Evolutionary conservation across 495 filamentous ascomycete genomes (phyloP).

Genomic region (Trichoderma asperelloides): DNA sequence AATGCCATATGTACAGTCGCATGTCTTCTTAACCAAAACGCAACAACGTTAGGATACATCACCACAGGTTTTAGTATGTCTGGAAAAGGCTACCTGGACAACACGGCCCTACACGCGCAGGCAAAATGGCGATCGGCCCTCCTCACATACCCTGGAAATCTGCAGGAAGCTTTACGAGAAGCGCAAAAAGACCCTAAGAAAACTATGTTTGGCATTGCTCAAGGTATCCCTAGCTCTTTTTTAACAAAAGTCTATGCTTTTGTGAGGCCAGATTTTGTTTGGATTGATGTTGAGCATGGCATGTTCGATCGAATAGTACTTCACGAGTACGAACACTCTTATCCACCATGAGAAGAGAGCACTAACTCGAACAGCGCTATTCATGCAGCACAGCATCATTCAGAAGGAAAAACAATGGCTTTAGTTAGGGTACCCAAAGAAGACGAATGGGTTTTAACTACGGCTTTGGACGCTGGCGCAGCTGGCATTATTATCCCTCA

Average conservation of each 20-base stretch:
- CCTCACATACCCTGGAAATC: constrained; percentile 14
- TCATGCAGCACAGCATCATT: constrained; percentile 14
- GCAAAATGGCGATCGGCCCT: constrained; percentile 13
- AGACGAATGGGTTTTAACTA: constrained; percentile 12
- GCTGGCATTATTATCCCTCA: constrained; percentile 15
- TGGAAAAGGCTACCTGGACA: neutral
- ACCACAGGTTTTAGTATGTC: neutral
- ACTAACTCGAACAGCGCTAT: neutral
- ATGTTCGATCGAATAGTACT: constrained; percentile 10
- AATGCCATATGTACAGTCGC: too few species aligned
- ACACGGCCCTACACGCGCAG: constrained; percentile 8
- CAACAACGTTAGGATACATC: neutral
- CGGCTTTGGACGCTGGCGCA: constrained; percentile 14
- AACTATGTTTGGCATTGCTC: constrained; percentile 9
- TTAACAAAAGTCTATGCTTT: constrained; percentile 9
- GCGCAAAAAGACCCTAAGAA: constrained; percentile 4
- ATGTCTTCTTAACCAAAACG: neutral
- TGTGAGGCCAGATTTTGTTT: constrained; percentile 8
- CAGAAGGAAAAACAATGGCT: constrained; percentile 15
- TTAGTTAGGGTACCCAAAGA: constrained; percentile 12
- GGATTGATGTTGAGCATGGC: constrained; percentile 11
- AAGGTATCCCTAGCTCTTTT: constrained; percentile 10
- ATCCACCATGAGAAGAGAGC: neutral
- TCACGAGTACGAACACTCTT: neutral
- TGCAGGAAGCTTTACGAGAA: constrained; percentile 9